Evolutionary conservation across 2,329 filamentous ascomycete genomes (phyloP).

Genomic region (Penicillium crustosum): DNA sequence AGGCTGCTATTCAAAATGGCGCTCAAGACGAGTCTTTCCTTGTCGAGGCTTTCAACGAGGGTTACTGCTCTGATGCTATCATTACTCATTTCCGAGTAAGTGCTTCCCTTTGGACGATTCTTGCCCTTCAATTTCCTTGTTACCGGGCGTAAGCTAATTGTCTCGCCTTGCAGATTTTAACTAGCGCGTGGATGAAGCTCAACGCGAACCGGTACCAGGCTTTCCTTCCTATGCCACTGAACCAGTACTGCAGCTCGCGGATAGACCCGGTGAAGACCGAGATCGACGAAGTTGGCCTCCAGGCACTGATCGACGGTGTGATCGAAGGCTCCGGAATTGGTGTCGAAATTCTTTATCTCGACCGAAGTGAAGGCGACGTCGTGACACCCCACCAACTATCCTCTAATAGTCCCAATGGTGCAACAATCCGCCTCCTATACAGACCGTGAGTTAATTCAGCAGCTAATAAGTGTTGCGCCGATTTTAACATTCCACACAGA

Average conservation of each 20-base stretch:
- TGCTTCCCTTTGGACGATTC: constrained; percentile 4
- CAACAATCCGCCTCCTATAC: constrained; percentile 69
- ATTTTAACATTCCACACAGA: constrained; percentile 40
- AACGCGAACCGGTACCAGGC: constrained; percentile 67
- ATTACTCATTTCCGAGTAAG: constrained; percentile 76
- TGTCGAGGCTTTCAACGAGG: constrained; percentile 71
- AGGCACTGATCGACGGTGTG: constrained; percentile 72
- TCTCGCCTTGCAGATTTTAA: constrained; percentile 62
- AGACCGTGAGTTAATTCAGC: constrained; percentile 55
- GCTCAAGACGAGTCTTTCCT: constrained; percentile 61
- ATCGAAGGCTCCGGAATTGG: constrained; percentile 76
- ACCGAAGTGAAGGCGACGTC: constrained; percentile 74
- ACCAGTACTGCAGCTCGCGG: constrained; percentile 66
- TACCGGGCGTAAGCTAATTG: constrained; percentile 11
- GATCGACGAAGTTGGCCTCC: constrained; percentile 87
- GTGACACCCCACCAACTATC: constrained; percentile 58
- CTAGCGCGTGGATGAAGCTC: constrained; percentile 79
- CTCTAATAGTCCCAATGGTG: constrained; percentile 42
- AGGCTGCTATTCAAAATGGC: constrained; percentile 54
- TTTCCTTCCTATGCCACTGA: constrained; percentile 67
- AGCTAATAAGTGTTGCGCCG: not conserved
- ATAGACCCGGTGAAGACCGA: constrained; percentile 77
- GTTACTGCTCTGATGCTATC: constrained; percentile 66
- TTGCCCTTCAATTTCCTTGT: constrained; percentile 8
- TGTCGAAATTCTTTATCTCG: constrained; percentile 87